Conservation (phyloP, 371 early-diverging fungal species). For the Lichtheimia corymbifera region DNA sequence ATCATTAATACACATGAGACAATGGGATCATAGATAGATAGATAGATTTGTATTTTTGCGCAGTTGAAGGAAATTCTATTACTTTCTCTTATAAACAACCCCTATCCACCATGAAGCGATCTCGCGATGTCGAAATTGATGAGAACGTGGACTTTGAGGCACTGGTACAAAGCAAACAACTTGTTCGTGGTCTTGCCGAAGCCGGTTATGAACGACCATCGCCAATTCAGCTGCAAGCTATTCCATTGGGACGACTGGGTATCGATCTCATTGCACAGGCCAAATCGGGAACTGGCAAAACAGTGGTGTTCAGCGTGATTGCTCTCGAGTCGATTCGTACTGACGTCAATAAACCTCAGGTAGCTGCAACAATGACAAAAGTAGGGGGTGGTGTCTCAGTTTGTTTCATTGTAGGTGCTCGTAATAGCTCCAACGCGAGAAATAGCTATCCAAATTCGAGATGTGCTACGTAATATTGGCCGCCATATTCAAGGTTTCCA, state of each 20-base stretch:
- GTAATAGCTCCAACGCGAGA: constrained; percentile 93
- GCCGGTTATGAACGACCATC: constrained; percentile 73
- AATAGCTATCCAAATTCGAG: constrained; percentile 88
- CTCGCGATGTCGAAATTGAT: constrained; percentile 60
- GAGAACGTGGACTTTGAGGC: constrained; percentile 62
- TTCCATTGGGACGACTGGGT: constrained; percentile 78
- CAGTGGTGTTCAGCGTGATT: constrained; percentile 93
- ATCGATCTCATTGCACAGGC: constrained; percentile 91
- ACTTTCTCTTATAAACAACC: neutral
- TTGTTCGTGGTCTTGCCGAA: constrained; percentile 54
- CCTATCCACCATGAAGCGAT: constrained; percentile 22
- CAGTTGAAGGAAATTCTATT: too few species aligned
- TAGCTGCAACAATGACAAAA: constrained; percentile 8
- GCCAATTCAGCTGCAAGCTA: constrained; percentile 89
- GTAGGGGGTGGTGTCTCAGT: neutral
- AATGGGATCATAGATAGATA: too few species aligned
- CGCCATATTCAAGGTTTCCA: constrained; percentile 55
- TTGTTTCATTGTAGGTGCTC: constrained; percentile 54
- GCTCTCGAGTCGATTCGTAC: constrained; percentile 76
- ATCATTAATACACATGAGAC: too few species aligned
- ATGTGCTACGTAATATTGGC: constrained; percentile 59
- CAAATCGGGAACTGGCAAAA: constrained; percentile 97
- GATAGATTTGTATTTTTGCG: too few species aligned
- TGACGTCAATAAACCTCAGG: constrained; percentile 26
- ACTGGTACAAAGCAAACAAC: constrained; percentile 44